phyloP scores from a whole-genome alignment of 148 eudicot genomes.

The Cornus kousa region DNA sequence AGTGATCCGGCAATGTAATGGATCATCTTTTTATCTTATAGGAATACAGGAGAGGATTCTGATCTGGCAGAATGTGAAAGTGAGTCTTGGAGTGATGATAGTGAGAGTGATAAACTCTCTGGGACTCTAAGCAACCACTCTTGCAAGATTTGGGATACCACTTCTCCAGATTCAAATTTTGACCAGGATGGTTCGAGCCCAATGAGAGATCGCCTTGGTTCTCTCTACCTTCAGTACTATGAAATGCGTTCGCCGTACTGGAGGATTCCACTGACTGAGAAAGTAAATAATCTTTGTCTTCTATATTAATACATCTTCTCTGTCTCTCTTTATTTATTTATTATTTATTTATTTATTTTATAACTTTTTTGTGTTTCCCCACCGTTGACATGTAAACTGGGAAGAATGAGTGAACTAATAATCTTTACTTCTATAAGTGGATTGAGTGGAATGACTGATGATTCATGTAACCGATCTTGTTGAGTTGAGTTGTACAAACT shows the following conservation, averaged over 20 bases:
- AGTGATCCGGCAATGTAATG: not conserved
- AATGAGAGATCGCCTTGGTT: conserved; percentile 3
- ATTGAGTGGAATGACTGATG: too few species aligned
- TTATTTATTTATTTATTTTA: too few species aligned
- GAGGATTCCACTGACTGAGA: conserved; percentile 28
- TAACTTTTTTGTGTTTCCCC: too few species aligned
- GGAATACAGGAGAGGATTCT: not conserved
- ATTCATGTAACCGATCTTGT: not conserved
- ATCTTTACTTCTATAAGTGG: too few species aligned
- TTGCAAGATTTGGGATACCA: conserved; percentile 13
- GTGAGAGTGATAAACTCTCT: conserved; percentile 22
- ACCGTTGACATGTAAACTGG: too few species aligned
- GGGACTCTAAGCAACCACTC: conserved; percentile 13
- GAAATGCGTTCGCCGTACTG: conserved; percentile 22
- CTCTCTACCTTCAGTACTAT: conserved; percentile 20
- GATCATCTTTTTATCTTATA: not conserved
- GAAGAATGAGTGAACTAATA: too few species aligned
- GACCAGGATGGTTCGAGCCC: conserved; percentile 6
- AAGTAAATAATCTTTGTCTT: conserved; percentile 13
- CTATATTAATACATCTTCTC: too few species aligned
- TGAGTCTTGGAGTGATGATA: conserved; percentile 15
- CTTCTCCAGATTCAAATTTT: conserved; percentile 10
- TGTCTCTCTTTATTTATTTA: too few species aligned
- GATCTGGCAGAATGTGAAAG: not conserved
- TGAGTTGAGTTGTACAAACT: not conserved